phyloP scores from a whole-genome alignment of 306 rosid genomes.

The Castanea sativa region DNA sequence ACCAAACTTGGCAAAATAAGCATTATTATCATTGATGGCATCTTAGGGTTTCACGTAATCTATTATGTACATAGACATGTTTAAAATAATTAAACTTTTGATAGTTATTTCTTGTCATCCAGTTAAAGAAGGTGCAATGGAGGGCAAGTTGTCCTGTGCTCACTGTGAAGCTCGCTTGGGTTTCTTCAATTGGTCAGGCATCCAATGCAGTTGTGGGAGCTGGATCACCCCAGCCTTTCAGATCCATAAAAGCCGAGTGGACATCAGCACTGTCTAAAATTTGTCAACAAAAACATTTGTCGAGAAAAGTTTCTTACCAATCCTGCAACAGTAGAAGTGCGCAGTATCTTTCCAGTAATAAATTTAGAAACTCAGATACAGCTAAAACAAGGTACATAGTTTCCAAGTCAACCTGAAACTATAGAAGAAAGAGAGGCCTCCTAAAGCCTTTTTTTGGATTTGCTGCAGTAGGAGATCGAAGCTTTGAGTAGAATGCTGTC shows the following conservation, averaged over 20 bases:
- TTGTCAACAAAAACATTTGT: constrained; percentile 4
- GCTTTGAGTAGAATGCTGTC: constrained; percentile 5
- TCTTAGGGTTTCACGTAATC: background rate
- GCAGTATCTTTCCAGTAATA: constrained; percentile 2
- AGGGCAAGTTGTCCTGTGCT: constrained; percentile 82
- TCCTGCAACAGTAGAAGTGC: constrained; percentile 2
- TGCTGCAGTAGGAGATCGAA: constrained; percentile 21
- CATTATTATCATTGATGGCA: background rate
- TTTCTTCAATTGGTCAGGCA: constrained; percentile 90
- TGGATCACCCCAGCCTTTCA: constrained; percentile 99
- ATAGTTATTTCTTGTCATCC: constrained; percentile 32
- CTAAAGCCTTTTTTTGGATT: constrained; percentile 9
- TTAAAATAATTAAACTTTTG: constrained; percentile 1
- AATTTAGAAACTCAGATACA: constrained; percentile 15
- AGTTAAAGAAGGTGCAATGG: constrained; percentile 95
- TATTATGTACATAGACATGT: constrained; percentile 2
- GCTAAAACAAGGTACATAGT: constrained; percentile 15
- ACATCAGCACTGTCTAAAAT: constrained; percentile 54
- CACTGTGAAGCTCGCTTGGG: constrained; percentile 96
- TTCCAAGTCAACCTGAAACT: constrained; percentile 24
- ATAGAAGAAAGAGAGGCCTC: constrained; percentile 12
- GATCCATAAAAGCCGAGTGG: constrained; percentile 86
- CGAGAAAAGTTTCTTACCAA: constrained; percentile 4
- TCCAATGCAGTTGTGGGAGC: constrained; percentile 96
- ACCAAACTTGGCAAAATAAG: background rate